Evolutionary conservation across 2,329 filamentous ascomycete genomes (phyloP).

Genomic region (Penicillium hordei): DNA sequence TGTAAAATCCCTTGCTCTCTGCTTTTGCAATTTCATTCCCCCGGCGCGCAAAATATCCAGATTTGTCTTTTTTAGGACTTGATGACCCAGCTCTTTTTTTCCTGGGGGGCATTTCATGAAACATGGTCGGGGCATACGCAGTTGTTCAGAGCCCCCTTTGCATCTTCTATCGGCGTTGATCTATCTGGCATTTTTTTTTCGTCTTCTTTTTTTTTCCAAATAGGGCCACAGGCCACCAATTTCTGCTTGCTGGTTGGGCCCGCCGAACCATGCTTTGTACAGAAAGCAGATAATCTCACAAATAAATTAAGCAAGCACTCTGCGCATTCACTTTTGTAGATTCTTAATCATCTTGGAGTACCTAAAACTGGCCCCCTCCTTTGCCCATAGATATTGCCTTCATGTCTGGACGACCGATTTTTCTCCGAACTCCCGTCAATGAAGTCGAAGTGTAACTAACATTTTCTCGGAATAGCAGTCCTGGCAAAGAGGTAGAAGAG

Average conservation of each 20-base stretch:
- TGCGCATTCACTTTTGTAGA: background rate
- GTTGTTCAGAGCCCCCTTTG: conserved; percentile 5
- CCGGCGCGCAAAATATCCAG: conserved; percentile 14
- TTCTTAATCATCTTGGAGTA: background rate
- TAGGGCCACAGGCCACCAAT: background rate
- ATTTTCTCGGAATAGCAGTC: background rate
- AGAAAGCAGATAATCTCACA: conserved; percentile 7
- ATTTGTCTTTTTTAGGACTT: conserved; percentile 19
- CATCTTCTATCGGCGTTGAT: conserved; percentile 13
- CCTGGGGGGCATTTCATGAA: conserved; percentile 6
- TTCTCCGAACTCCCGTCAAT: too few relatives aligned
- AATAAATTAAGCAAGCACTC: background rate
- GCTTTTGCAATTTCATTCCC: conserved; percentile 15
- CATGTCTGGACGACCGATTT: background rate
- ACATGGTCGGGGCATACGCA: conserved; percentile 4
- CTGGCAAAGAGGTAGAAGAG: background rate
- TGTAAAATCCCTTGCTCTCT: conserved; percentile 12
- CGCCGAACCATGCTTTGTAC: conserved; percentile 4
- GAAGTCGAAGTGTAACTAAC: too few relatives aligned
- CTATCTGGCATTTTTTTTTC: conserved; percentile 5
- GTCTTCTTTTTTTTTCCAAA: background rate
- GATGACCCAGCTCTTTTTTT: conserved; percentile 2
- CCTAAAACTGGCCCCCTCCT: background rate
- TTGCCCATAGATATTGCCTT: background rate
- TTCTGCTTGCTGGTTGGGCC: conserved; percentile 3